Conservation (phyloP, 1,139 yeast species). For the Lodderomyces margitis region DNA sequence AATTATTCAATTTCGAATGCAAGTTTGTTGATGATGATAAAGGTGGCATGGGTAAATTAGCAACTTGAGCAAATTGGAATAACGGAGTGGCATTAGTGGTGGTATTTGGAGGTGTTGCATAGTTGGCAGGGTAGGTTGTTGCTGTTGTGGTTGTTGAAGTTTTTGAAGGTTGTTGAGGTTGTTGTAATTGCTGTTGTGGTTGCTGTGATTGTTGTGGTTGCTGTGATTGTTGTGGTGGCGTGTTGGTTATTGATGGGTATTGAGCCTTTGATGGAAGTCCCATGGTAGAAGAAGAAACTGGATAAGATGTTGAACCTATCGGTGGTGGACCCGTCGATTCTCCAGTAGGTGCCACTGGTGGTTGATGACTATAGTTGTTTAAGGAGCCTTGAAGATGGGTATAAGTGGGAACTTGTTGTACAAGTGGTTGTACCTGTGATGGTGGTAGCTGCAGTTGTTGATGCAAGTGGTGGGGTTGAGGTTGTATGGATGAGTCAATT, state of each 20-base stretch:
- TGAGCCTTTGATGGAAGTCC: neutral
- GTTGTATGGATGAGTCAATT: neutral
- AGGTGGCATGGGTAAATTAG: slow-evolving; percentile 1
- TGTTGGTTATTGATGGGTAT: neutral
- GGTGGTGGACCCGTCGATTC: neutral
- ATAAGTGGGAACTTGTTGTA: neutral
- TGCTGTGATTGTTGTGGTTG: neutral
- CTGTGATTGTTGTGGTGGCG: neutral
- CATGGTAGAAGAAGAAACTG: neutral
- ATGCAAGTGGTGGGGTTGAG: too few relatives aligned
- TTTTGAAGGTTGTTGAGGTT: too few relatives aligned
- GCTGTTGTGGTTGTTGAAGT: too few relatives aligned
- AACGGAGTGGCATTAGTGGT: neutral
- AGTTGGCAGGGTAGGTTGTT: neutral
- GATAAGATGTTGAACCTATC: neutral
- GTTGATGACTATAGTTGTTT: slow-evolving; percentile 1
- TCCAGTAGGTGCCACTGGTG: neutral
- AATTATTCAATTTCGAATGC: slow-evolving; percentile 1
- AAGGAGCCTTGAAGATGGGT: neutral
- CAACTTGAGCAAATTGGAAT: neutral
- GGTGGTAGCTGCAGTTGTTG: slow-evolving; percentile 1
- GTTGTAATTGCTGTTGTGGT: neutral
- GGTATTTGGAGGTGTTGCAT: neutral
- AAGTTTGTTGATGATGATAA: slow-evolving; percentile 4
- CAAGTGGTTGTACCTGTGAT: neutral